phyloP scores from a whole-genome alignment of 306 rosid species.

The Glycyrrhiza uralensis region DNA sequence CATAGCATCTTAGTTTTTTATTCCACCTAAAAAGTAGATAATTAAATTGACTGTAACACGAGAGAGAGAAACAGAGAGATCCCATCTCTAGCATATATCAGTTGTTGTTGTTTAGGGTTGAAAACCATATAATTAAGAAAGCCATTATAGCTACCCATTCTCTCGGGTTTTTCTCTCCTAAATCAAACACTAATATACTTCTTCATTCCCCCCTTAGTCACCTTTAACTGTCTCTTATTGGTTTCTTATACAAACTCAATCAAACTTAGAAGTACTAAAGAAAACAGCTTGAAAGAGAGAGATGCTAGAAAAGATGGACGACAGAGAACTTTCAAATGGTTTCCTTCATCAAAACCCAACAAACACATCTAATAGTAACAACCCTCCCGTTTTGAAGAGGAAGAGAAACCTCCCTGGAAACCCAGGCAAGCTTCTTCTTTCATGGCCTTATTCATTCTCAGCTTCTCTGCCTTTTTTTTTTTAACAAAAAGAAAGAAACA shows the following conservation, averaged over 20 bases:
- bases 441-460: neutral
- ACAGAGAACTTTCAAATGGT: conserved; percentile 40
- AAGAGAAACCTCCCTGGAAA: conserved; percentile 89
- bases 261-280: conserved; percentile 24
- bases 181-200: conserved; percentile 16
- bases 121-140: conserved; percentile 35
- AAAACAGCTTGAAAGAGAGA: neutral
- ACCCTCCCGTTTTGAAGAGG: conserved; percentile 57
- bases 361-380: conserved; percentile 25
- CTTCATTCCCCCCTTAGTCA: neutral
- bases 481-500: neutral
- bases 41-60: conserved; percentile 41
- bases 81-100: conserved; percentile 52
- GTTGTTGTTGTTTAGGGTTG: conserved; percentile 42
- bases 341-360: conserved; percentile 30
- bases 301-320: conserved; percentile 45
- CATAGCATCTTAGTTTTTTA: conserved; percentile 46
- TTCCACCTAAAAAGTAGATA: conserved; percentile 68
- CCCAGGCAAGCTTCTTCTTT: conserved; percentile 56
- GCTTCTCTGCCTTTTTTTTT: neutral
- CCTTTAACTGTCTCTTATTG: conserved; percentile 12
- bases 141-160: conserved; percentile 13
- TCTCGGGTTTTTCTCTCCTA: conserved; percentile 39
- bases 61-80: conserved; percentile 37
- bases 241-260: conserved; percentile 29